Evolutionary conservation across 148 eudicot species (phyloP).

Genomic region (Chenopodium album): DNA sequence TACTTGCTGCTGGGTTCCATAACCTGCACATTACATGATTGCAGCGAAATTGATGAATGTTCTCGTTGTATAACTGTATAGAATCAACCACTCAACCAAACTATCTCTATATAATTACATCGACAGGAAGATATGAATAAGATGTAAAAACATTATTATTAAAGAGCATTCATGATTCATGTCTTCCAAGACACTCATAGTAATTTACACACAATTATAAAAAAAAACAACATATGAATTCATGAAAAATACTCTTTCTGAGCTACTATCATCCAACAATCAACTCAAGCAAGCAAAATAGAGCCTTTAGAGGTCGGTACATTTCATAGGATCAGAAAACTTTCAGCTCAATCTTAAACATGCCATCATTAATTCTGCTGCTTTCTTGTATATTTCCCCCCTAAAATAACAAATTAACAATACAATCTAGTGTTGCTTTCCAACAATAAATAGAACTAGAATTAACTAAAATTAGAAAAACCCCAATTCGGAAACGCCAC

Average conservation of each 20-base stretch:
- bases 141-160: not conserved
- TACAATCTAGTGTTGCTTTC: not conserved
- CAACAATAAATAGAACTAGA: not conserved
- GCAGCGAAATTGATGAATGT: not conserved
- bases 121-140: not conserved
- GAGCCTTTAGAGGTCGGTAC: not conserved
- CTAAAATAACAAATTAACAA: not conserved
- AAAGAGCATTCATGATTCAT: not conserved
- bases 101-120: not conserved
- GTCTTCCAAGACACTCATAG: not conserved
- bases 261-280: not conserved
- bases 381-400: not conserved
- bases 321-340: not conserved
- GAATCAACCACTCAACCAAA: not conserved
- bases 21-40: conserved; percentile 38
- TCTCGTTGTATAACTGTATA: not conserved
- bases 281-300: not conserved
- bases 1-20: conserved; percentile 27
- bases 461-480: not conserved
- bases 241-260: not conserved
- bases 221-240: not conserved
- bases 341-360: too few relatives aligned
- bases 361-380: not conserved
- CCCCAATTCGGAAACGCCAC: not conserved
- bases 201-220: not conserved